Evolutionary conservation across 2,329 filamentous ascomycete species (phyloP), one percentile per base, ranked within the genome.

Genomic region (Fusarium sp.): DNA sequence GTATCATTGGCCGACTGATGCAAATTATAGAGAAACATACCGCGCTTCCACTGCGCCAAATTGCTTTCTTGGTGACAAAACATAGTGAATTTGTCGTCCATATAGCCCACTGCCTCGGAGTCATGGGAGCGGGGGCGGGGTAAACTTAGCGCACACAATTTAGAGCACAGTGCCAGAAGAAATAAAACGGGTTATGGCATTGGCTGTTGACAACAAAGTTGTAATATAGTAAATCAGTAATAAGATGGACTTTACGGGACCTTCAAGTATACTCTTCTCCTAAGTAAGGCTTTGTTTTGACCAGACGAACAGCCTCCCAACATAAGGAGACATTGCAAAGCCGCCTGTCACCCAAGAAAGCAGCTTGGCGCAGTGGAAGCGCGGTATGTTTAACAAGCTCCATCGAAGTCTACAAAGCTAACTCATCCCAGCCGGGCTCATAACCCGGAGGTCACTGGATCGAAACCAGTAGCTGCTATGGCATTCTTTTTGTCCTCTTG

Each of bases 311-410:
- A 36, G 18, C 17, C 6, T 22, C 24, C 15, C 3, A 17, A 39
- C 2, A 28, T 54, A 54, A 12, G 10, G 10, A 7, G 18, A 38
- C 17, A 26, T 54, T 39, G 20, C 35, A 22, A 28, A 39, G 11
- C 20, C 14, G 24, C 51, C 51, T 38, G 24, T 38, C 35, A 54
- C 51, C 51, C 64, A 50, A 50, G 28, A 69, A 69, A 69, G 66
- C 66, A 69, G 64, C 64, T 69, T 69, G 66, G 66, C 66, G 66
- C 66, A 69, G 66, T 69, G 66, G 66, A 69, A 69, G 66, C 66
- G 66, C 66, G 64, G 66, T 69, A 68, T 44, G 66, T 69, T 42
- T 11, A 54, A 42, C 35, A 41, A 18, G 38, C 24, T 17, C 9
- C 20, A 26, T 15, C 20, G 2, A 32, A 42, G 39, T 18, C 30